Evolutionary conservation across 371 early-diverging fungal species (phyloP), one percentile per base, ranked within the genome.

Genomic region (Sporodiniella umbellata): DNA sequence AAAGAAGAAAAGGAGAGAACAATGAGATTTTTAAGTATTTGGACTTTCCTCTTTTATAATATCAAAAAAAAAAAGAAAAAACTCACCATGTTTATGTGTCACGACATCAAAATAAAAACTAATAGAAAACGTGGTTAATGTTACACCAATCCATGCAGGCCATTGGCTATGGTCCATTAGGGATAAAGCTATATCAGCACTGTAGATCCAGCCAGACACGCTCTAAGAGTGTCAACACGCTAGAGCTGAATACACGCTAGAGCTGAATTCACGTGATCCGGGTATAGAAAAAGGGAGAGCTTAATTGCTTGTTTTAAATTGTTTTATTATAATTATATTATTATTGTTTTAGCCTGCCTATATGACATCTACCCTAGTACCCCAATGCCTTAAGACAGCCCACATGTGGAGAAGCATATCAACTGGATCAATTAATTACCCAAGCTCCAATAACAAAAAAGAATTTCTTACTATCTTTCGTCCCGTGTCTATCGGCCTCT

Each of bases 101-200:
- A 40, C 40, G 40, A 19, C 40, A 40, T 40, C 40, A 40, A 40
- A 11, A 37, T 11, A 6, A 37, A 40, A 19, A 19, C 21, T 21
- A 40, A 21, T 40, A 19, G 21, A 40, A 40, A 40, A 40, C 40
- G 40, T 40, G 40, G 40, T 7, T n/a, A 40, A 40, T 40, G 40
- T 40, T 40, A 40, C 40, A 40, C 40, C 7, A 10, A 8, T 10
- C 18, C 10, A 40, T 40, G 40, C 40, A 40, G 40, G 40, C 21
- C 40, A 40, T 40, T 40, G 40, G 40, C 18, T 19, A n/a, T n/a
- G 4, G 15, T 3, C 35, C 35, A 11, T 35, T 35, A 35, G 35
- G 35, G 30, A 10, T 7, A 28, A 28, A 35, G n/a, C 8, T 5
- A 14, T n/a, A 35, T n/a, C n/a, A 12, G 31, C n/a, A n/a, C 5